Base-by-base conservation (phyloP, 306 rosid species). In the Pterocarpus santalinus region DNA sequence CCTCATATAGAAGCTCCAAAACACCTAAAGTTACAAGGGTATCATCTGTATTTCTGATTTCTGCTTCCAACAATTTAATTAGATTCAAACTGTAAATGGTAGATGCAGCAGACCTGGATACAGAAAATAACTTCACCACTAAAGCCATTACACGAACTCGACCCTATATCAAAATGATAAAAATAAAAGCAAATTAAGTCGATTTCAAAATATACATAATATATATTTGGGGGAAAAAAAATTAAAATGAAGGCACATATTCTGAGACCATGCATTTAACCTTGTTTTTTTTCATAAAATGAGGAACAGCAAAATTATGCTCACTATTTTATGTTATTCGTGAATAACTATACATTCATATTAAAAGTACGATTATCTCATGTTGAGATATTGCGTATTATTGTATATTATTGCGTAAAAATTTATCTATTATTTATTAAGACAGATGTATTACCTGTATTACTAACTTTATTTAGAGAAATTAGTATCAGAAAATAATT, bases 1-100 rank as follows among this genome's bases (percentile, higher is more conserved):
- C 99, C 99, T 95, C 99, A 17, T 89, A 95, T 52, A 95, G 83
- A 63, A 95, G 96, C 90, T 95, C 99, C 92, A 95, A 86, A 77
- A 89, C 97, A 55, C 90, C 89, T 82, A 91, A 75, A 67, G 96
- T 91, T 65, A 83, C 92, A 76, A 93, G 99, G 75, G 90, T 88
- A 83, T 95, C 99, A 43, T 86, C 73, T 73, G 93, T 35, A 47
- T 87, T 86, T 66, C 83, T 86, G 87, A 93, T 88, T 90, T 90
- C 98, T 35, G 72, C 90, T 89, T 95, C 97, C 68, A 95, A 84
- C 81, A 86, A 86, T 73, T 79, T 64, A 62, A 93, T 92, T 78
- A 95, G 83, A 83, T 93, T 88, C 81, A 88, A 88, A 80, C 83
- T 84, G 90, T 86, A 65, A 78, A 95, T 77, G 55, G 77, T 68